These are phyloP conservation scores for Ceratobasidium sp. DNA, from an alignment of 1,284 basidiomycete species.

Conservation along the genomic window DNA sequence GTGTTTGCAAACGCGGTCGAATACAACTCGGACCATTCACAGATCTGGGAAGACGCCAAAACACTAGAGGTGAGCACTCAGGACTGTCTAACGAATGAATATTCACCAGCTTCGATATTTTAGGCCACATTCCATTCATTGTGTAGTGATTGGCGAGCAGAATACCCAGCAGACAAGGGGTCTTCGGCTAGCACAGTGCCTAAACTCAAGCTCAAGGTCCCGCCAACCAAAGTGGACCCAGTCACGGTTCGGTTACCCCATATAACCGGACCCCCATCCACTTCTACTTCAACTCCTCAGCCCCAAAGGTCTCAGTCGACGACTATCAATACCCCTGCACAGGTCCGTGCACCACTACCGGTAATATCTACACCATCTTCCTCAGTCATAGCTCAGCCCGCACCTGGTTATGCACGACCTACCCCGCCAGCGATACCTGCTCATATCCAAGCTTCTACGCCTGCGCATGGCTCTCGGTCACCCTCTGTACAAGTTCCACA, in stretches of 20 bases:
- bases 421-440: constrained; percentile 27
- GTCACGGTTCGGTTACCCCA: constrained; percentile 25
- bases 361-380: constrained; percentile 14
- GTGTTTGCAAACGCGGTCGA: constrained; percentile 91
- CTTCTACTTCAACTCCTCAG: constrained; percentile 8
- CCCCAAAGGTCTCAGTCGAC: constrained; percentile 22
- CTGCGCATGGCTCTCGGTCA: constrained; percentile 31
- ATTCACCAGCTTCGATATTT: not conserved
- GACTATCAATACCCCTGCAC: not conserved
- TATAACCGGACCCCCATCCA: not conserved
- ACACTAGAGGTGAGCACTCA: constrained; percentile 67
- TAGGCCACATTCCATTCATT: constrained; percentile 30
- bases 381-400: constrained; percentile 21
- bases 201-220: constrained; percentile 44
- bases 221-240: constrained; percentile 29
- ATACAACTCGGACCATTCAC: constrained; percentile 82
- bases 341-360: not conserved
- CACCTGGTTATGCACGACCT: constrained; percentile 30
- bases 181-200: constrained; percentile 25
- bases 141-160: constrained; percentile 42
- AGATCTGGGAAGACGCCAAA: constrained; percentile 80
- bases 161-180: constrained; percentile 12
- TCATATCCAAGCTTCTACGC: constrained; percentile 29
- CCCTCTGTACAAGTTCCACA: constrained; percentile 40
- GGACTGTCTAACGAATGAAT: too few relatives aligned